A percentile compares a stretch with the other conserved stretches of the same genome.
Conservation (phyloP, 345 rosid species). For the Hibiscus mutabilis region DNA sequence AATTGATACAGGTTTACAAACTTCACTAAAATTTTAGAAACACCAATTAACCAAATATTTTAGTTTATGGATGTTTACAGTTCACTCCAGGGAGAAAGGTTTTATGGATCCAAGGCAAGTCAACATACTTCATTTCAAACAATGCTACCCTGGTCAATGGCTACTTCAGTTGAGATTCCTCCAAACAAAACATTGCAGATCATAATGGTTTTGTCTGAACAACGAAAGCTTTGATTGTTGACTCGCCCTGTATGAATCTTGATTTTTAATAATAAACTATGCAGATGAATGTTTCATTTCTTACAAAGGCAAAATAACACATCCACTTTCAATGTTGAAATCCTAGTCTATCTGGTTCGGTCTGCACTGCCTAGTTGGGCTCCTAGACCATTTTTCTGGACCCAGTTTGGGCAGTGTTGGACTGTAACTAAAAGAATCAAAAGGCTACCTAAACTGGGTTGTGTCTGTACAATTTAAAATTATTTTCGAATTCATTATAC, state of each 20-base stretch:
- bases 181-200: neutral
- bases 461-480: no score
- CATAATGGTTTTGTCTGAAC: neutral
- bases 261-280: no score
- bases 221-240: neutral
- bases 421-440: neutral
- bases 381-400: neutral
- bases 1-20: no score
- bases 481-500: no score
- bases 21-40: no score
- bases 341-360: no score
- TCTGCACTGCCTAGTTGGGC: neutral
- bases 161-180: neutral
- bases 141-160: neutral
- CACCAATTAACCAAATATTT: neutral
- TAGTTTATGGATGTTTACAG: neutral
- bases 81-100: neutral
- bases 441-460: neutral
- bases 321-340: no score
- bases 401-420: neutral
- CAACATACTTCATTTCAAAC: neutral
- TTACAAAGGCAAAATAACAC: no score
- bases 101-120: neutral
- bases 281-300: no score
- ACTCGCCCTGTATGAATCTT: neutral